phyloP scores from a whole-genome alignment of 2,329 filamentous ascomycete genomes.

The Furcasterigmium furcatum region DNA sequence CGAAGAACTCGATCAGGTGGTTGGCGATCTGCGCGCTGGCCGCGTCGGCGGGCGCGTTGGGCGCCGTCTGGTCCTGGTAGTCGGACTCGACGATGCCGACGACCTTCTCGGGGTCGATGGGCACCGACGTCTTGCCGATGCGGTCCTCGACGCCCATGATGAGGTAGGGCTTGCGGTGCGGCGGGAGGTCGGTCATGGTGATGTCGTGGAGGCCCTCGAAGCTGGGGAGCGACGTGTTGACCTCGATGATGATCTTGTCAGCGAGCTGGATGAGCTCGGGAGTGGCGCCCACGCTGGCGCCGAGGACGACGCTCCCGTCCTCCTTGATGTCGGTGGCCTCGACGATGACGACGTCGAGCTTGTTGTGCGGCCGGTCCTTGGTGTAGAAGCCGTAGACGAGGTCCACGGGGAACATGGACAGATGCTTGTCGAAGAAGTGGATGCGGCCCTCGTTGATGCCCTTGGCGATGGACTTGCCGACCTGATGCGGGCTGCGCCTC shows the following conservation, averaged over 20 bases:
- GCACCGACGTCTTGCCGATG: constrained; percentile 79
- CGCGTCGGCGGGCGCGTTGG: constrained; percentile 75
- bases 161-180: constrained; percentile 77
- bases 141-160: constrained; percentile 84
- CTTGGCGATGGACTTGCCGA: constrained; percentile 85
- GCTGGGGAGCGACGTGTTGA: constrained; percentile 81
- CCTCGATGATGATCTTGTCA: constrained; percentile 87
- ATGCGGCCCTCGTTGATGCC: constrained; percentile 87
- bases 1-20: constrained; percentile 78
- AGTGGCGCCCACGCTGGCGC: constrained; percentile 79
- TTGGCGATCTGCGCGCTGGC: constrained; percentile 68
- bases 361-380: constrained; percentile 69
- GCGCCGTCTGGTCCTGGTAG: constrained; percentile 72
- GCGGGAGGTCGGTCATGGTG: constrained; percentile 82
- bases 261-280: constrained; percentile 88
- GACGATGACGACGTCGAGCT: constrained; percentile 78
- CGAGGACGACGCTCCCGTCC: constrained; percentile 84
- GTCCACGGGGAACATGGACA: constrained; percentile 89
- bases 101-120: constrained; percentile 80
- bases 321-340: constrained; percentile 86
- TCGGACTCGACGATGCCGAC: constrained; percentile 82
- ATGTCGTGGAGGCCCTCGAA: constrained; percentile 91
- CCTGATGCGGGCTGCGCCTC: constrained; percentile 79
- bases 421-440: constrained; percentile 90
- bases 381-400: constrained; percentile 87